Percentiles rank a stretch among this genome's conserved stretches.
Evolutionary conservation across 2,329 filamentous ascomycete genomes (phyloP).

Genomic region (Pseudohalonectria lignicola): DNA sequence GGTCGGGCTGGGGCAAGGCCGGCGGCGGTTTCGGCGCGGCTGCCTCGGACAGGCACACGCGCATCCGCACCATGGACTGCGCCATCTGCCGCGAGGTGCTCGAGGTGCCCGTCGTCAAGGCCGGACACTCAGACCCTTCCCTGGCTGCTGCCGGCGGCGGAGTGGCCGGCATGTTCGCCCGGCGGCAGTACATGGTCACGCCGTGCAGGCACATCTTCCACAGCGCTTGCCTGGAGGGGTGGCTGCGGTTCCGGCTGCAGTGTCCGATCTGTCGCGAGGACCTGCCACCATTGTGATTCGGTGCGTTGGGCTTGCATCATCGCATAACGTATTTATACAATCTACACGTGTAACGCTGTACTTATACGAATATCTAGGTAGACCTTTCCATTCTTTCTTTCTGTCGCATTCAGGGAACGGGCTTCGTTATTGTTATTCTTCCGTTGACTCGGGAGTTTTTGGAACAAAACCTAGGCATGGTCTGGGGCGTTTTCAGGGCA

Average conservation of each 20-base stretch:
- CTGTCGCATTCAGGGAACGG: too few relatives aligned
- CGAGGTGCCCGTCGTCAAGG: constrained; percentile 71
- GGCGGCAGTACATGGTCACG: constrained; percentile 91
- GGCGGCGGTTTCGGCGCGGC: constrained; percentile 1
- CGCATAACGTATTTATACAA: too few relatives aligned
- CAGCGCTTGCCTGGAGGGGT: constrained; percentile 80
- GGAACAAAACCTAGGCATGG: too few relatives aligned
- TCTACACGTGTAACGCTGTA: too few relatives aligned
- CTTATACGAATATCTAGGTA: too few relatives aligned
- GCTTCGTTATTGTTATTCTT: too few relatives aligned
- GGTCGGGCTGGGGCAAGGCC: constrained; percentile 22
- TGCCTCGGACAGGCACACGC: constrained; percentile 1
- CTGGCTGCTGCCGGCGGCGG: constrained; percentile 36
- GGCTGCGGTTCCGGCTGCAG: constrained; percentile 88
- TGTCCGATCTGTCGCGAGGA: constrained; percentile 93
- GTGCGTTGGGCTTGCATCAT: too few relatives aligned
- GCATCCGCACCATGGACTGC: constrained; percentile 62
- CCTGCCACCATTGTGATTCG: constrained; percentile 62
- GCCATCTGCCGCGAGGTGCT: constrained; percentile 90
- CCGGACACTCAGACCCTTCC: constrained; percentile 37
- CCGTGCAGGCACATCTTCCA: constrained; percentile 96
- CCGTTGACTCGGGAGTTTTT: too few relatives aligned
- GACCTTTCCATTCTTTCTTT: too few relatives aligned
- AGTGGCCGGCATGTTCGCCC: constrained; percentile 60
- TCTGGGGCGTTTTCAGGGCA: too few relatives aligned